Percentiles rank a stretch among this genome's conserved stretches.
These are phyloP conservation scores for Plasmodium yoelii DNA, from an alignment of 169 alveolate genomes.

Conservation along the genomic window DNA sequence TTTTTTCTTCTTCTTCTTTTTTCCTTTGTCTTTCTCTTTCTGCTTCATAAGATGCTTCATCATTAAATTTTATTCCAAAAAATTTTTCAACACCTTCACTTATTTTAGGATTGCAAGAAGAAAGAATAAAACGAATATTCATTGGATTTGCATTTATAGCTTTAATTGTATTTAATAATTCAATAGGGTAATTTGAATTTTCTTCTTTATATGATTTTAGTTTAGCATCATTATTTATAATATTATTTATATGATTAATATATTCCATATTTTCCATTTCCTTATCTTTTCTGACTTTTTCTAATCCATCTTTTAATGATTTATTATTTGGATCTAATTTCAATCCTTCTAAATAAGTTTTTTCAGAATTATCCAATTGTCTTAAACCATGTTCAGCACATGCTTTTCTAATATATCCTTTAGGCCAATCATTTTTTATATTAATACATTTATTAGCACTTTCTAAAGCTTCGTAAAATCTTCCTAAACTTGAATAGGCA, in stretches of 20 bases:
- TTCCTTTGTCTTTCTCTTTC: constrained; percentile 38
- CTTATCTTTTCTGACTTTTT: constrained; percentile 77
- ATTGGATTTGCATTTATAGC: constrained; percentile 55
- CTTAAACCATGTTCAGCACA: constrained; percentile 89
- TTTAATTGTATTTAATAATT: constrained; percentile 51
- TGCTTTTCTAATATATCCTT: constrained; percentile 94
- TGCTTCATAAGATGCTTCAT: constrained; percentile 14
- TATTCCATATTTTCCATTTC: constrained; percentile 57
- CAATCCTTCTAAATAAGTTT: constrained; percentile 90
- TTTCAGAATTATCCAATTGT: constrained; percentile 89
- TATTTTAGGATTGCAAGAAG: constrained; percentile 44
- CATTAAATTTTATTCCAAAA: constrained; percentile 53
- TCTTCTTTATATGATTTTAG: constrained; percentile 58
- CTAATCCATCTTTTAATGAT: constrained; percentile 88
- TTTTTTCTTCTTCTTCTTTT: constrained; percentile 52
- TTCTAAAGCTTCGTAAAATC: constrained; percentile 92
- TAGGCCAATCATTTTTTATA: constrained; percentile 95
- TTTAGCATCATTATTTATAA: constrained; percentile 78
- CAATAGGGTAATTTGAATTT: constrained; percentile 52
- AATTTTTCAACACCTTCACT: constrained; percentile 74
- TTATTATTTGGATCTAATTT: constrained; percentile 92
- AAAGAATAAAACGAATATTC: constrained; percentile 55
- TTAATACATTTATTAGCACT: constrained; percentile 94
- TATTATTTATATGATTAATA: constrained; percentile 24
- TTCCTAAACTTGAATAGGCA: constrained; percentile 90